These are phyloP conservation scores for Phytophthora europaea DNA, from an alignment of 352 stramenopile species.

Conservation along the genomic window DNA sequence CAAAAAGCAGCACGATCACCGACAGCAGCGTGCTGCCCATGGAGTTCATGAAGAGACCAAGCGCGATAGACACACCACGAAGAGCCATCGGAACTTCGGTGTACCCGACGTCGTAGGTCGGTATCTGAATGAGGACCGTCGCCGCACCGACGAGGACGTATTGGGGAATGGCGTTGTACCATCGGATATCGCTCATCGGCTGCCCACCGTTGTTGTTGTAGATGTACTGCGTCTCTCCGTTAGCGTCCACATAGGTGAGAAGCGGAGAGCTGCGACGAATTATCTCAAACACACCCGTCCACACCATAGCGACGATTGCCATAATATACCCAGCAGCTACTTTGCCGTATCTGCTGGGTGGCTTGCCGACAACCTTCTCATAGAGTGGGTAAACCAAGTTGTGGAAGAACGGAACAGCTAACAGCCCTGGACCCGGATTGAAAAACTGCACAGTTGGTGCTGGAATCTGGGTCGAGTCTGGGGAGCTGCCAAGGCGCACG, in stretches of 20 bases:
- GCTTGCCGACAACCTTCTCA: conserved; percentile 45
- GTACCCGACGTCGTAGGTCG: conserved; percentile 23
- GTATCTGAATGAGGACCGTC: conserved; percentile 25
- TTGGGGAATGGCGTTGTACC: conserved; percentile 23
- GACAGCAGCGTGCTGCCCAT: conserved; percentile 27
- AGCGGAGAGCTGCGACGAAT: conserved; percentile 36
- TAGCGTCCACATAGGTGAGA: conserved; percentile 28
- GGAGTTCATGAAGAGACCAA: conserved; percentile 27
- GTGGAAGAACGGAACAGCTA: conserved; percentile 53
- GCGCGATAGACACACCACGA: conserved; percentile 16
- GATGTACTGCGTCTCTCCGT: conserved; percentile 22
- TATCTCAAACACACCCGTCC: conserved; percentile 48
- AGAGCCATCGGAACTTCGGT: conserved; percentile 23
- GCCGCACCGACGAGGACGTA: conserved; percentile 18
- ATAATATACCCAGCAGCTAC: conserved; percentile 46
- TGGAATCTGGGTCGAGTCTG: conserved; percentile 52
- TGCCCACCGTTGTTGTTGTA: conserved; percentile 26
- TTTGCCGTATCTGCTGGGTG: conserved; percentile 48
- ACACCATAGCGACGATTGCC: conserved; percentile 50
- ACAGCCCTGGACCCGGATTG: conserved; percentile 47
- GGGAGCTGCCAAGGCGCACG: conserved; percentile 44
- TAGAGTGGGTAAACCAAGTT: conserved; percentile 56
- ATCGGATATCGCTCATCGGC: conserved; percentile 27
- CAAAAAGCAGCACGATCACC: conserved; percentile 23
- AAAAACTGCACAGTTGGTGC: conserved; percentile 60